Evolutionary conservation across 2,329 filamentous ascomycete species (phyloP), one percentile per base, ranked within the genome.

Genomic region (Stagonosporopsis cucurbitacearum): DNA sequence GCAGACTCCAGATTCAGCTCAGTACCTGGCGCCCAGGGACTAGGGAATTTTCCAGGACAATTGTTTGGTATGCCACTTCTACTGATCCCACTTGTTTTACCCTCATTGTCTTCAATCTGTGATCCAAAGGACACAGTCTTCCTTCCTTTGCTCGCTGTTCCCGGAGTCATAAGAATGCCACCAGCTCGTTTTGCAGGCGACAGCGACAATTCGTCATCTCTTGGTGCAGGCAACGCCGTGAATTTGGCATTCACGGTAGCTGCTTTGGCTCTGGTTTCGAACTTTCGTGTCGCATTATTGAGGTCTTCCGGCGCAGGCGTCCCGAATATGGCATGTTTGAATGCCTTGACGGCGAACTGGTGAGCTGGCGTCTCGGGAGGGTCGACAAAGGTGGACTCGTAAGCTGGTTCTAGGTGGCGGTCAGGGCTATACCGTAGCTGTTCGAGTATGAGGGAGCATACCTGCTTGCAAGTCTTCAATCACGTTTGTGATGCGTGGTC

Each of bases 281-380:
- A 54, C 32, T 64, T 68, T 54, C 67, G 70, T 1, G 56, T 53
- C 12, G 56, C 49, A 22, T 67, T 61, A 28, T 59, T 67, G 32
- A 63, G 74, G 26, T 83, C 78, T 36, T 80, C 77, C 11, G 81
- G 80, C 20, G 82, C 81, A 13, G 86, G 86, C 0, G 86, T 88
- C 23, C 86, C 86, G 73, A 87, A 88, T 52, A 89, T 74, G 39
- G 85, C 84, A 58, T 86, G 84, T 65, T 85, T 86, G 73, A 88
- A 86, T 15, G 87, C 87, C 66, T 86, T 86, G 52, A 87, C 82
- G 17, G 86, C 86, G 69, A 89, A 89, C 20, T 88, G 80, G 42
- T 86, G 86, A 42, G 86, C 86, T 8, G 87, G 86, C 1, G 87
- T 88, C 62, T 87, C 84, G 45, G 85, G 86, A 6, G 82, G 77